Percentiles rank a stretch among this genome's conserved stretches.
Evolutionary conservation across 2,329 filamentous ascomycete genomes (phyloP).

Genomic region (Neofusicoccum ribis): DNA sequence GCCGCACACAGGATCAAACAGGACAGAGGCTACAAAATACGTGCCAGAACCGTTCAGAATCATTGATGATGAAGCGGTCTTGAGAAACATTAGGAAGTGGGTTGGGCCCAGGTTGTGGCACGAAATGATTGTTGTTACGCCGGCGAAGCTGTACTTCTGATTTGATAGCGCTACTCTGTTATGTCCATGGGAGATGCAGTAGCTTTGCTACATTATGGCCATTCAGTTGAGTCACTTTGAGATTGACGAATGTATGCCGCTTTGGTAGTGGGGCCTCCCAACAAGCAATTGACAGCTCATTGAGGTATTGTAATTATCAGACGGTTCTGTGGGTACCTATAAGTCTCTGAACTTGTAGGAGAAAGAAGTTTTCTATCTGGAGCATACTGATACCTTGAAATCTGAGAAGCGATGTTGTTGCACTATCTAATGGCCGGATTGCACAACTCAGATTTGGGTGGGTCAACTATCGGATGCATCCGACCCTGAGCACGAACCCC

Average conservation of each 20-base stretch:
- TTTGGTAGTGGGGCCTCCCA: too few relatives aligned
- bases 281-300: too few relatives aligned
- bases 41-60: background rate
- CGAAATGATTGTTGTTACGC: background rate
- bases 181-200: too few relatives aligned
- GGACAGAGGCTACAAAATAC: background rate
- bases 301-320: too few relatives aligned
- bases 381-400: too few relatives aligned
- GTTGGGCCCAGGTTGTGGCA: background rate
- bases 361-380: too few relatives aligned
- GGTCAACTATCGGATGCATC: too few relatives aligned
- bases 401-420: too few relatives aligned
- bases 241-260: slow-evolving; percentile 57
- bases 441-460: background rate
- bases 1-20: background rate
- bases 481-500: too few relatives aligned
- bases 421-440: slow-evolving; percentile 31
- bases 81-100: background rate
- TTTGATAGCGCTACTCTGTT: too few relatives aligned
- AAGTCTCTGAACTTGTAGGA: too few relatives aligned
- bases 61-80: background rate
- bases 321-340: too few relatives aligned
- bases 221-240: background rate
- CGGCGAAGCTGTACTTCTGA: background rate
- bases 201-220: slow-evolving; percentile 34